Conservation (phyloP, 257 asterid species). For the Fraxinus anomala region DNA sequence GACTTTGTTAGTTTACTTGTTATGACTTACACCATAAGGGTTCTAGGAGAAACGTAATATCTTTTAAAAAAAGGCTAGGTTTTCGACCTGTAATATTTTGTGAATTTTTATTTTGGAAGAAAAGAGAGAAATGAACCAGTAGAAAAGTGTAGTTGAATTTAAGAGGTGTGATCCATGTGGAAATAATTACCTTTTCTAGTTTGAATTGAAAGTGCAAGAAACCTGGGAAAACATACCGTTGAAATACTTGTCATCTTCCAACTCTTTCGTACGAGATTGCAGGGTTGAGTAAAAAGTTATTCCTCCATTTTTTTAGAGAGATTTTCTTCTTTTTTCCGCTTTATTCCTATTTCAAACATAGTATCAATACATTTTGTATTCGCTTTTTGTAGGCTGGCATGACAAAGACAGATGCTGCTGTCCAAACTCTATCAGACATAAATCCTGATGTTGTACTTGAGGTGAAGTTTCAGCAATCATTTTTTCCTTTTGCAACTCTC, state of each 20-base stretch:
- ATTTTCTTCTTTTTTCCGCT: neutral
- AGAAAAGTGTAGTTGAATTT: constrained; percentile 11
- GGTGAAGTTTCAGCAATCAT: constrained; percentile 47
- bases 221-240: neutral
- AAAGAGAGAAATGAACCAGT: neutral
- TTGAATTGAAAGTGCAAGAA: constrained; percentile 24
- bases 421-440: constrained; percentile 90
- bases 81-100: constrained; percentile 7
- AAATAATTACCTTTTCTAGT: neutral
- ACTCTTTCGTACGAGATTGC: constrained; percentile 4
- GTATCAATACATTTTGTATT: constrained; percentile 24
- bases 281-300: neutral
- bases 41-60: neutral
- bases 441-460: constrained; percentile 98
- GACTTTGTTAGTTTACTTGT: neutral
- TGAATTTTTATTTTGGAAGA: neutral
- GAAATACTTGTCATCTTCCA: neutral
- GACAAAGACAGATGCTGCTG: constrained; percentile 99
- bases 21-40: neutral
- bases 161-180: neutral
- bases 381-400: constrained; percentile 65
- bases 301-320: neutral
- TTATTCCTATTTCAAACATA: constrained; percentile 25
- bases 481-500: constrained; percentile 6
- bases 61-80: constrained; percentile 14